A percentile compares a stretch with the other conserved stretches of the same genome.
Evolutionary conservation across 352 stramenopile genomes (phyloP).

Genomic region (Pythium rishiriense): DNA sequence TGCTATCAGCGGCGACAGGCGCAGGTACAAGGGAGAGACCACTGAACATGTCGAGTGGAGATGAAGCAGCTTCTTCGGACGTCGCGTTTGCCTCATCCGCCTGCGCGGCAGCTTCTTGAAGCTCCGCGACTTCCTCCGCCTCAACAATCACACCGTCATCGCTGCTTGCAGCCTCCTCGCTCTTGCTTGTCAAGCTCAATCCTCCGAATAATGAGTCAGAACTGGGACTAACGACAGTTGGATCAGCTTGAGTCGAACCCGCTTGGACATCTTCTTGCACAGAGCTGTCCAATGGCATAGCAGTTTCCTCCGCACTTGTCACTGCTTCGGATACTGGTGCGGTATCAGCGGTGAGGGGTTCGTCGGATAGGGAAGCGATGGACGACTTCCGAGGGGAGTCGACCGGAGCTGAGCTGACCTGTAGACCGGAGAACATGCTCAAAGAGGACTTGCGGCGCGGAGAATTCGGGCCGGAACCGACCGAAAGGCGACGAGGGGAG

Average conservation of each 20-base stretch:
- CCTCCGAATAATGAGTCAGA: slow-evolving; percentile 20
- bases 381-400: slow-evolving; percentile 17
- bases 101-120: background rate
- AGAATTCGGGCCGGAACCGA: slow-evolving; percentile 21
- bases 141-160: slow-evolving; percentile 18
- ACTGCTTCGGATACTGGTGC: slow-evolving; percentile 12
- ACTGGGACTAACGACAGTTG: background rate
- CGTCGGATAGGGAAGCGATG: background rate
- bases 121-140: background rate
- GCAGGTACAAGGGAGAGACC: background rate
- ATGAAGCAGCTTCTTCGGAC: background rate
- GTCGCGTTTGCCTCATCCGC: background rate
- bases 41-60: background rate
- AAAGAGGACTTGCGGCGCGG: slow-evolving; percentile 22
- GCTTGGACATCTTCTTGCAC: slow-evolving; percentile 18
- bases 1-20: background rate
- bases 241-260: slow-evolving; percentile 3
- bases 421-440: slow-evolving; percentile 20
- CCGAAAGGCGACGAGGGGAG: slow-evolving; percentile 17
- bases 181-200: slow-evolving; percentile 8
- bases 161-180: slow-evolving; percentile 2
- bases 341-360: background rate
- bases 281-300: background rate
- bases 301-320: background rate
- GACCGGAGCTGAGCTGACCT: slow-evolving; percentile 3